A percentile compares a stretch with the other conserved stretches of the same genome.
These are phyloP conservation scores for Irpex lacteus DNA, from an alignment of 1,284 basidiomycete species.

Conservation along the genomic window DNA sequence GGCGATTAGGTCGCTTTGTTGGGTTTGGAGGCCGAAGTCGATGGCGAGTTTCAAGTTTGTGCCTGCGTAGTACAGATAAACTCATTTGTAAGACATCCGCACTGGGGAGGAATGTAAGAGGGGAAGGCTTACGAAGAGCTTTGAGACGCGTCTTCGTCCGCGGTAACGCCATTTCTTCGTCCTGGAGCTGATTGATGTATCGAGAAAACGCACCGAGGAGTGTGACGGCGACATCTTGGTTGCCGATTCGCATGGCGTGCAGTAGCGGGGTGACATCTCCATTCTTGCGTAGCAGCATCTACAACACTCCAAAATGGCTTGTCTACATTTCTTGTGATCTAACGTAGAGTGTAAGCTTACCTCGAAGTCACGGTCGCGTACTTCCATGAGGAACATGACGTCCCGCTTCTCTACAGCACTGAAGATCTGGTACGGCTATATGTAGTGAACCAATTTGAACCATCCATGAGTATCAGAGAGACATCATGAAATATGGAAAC, in stretches of 20 bases:
- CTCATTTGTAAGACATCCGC: too few species aligned
- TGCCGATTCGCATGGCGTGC: slow-evolving; percentile 80
- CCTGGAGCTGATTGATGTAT: slow-evolving; percentile 76
- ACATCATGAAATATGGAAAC: background rate
- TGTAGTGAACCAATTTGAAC: background rate
- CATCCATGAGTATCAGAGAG: background rate
- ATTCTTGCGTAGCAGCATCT: slow-evolving; percentile 72
- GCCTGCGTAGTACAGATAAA: slow-evolving; percentile 37
- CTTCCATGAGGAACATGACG: slow-evolving; percentile 73
- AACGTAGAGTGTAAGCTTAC: slow-evolving; percentile 33
- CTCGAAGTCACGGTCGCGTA: slow-evolving; percentile 74
- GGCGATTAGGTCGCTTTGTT: slow-evolving; percentile 75
- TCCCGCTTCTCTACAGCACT: slow-evolving; percentile 74
- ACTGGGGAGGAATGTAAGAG: too few species aligned
- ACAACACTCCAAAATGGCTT: background rate
- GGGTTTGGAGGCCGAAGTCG: slow-evolving; percentile 73
- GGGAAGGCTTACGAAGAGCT: slow-evolving; percentile 37
- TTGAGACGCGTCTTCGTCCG: slow-evolving; percentile 66
- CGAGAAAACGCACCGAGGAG: slow-evolving; percentile 78
- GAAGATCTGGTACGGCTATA: slow-evolving; percentile 72
- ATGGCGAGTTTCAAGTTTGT: slow-evolving; percentile 81
- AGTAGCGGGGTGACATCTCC: slow-evolving; percentile 76
- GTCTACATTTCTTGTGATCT: background rate
- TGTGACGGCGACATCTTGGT: slow-evolving; percentile 73
- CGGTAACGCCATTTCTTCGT: slow-evolving; percentile 62